phyloP scores from a whole-genome alignment of 202 grass and related monocot genomes.

The Musa balbisiana region DNA sequence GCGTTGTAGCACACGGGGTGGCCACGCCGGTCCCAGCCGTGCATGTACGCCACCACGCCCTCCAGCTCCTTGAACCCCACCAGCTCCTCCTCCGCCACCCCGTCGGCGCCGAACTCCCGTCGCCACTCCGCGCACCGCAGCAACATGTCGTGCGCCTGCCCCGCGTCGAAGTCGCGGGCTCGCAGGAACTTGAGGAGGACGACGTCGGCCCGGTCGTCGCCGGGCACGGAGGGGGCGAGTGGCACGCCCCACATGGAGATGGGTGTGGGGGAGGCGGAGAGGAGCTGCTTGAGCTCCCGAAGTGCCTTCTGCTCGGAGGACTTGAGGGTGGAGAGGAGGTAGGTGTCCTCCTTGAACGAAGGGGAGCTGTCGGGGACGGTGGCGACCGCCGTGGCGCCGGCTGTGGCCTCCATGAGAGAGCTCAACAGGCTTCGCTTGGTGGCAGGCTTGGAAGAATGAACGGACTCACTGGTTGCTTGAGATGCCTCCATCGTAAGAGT shows the following conservation, averaged over 20 bases:
- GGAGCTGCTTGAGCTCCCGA: constrained; percentile 56
- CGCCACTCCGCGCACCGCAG: constrained; percentile 69
- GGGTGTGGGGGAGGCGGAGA: constrained; percentile 39
- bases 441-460: constrained; percentile 20
- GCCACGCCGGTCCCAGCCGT: constrained; percentile 76
- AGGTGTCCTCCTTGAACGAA: constrained; percentile 97
- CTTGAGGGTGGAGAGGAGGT: constrained; percentile 65
- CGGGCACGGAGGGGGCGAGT: constrained; percentile 14
- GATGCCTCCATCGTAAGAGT: background rate
- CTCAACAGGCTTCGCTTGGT: constrained; percentile 77
- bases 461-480: background rate
- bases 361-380: constrained; percentile 40
- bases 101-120: constrained; percentile 76
- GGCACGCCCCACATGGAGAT: constrained; percentile 87
- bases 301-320: constrained; percentile 60
- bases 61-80: constrained; percentile 89
- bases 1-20: constrained; percentile 99
- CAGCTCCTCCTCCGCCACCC: constrained; percentile 64
- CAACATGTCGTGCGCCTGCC: constrained; percentile 78
- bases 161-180: constrained; percentile 75
- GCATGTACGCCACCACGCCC: constrained; percentile 80
- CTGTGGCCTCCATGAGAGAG: constrained; percentile 61
- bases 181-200: constrained; percentile 96
- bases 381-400: background rate
- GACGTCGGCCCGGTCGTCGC: constrained; percentile 50